Percentiles rank a stretch among this genome's conserved stretches.
These are phyloP conservation scores for Arabis hirsuta DNA, from an alignment of 345 rosid genomes.

Conservation along the genomic window DNA sequence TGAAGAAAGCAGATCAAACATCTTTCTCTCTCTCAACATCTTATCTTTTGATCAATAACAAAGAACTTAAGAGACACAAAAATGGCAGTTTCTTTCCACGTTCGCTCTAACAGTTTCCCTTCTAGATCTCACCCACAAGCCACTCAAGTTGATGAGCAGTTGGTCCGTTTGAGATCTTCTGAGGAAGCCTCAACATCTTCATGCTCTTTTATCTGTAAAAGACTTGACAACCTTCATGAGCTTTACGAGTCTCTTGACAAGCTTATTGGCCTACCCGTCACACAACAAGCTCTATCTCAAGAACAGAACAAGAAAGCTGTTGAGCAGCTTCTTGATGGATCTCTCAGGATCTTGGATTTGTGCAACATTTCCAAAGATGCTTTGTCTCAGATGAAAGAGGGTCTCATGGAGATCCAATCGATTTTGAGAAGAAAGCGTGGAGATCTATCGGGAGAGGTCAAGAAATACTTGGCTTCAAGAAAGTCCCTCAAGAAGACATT, in stretches of 20 bases:
- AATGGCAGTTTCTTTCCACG: conserved; percentile 31
- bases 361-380: conserved; percentile 46
- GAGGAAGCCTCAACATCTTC: conserved; percentile 44
- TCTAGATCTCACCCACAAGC: conserved; percentile 40
- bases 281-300: conserved; percentile 42
- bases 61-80: not conserved
- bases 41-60: not conserved
- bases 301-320: conserved; percentile 30
- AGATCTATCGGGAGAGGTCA: conserved; percentile 19
- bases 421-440: conserved; percentile 30
- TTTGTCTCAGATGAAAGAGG: conserved; percentile 44
- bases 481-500: conserved; percentile 34
- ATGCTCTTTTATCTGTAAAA: conserved; percentile 32
- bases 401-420: conserved; percentile 39
- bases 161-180: conserved; percentile 41
- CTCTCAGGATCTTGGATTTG: conserved; percentile 44
- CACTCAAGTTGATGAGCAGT: conserved; percentile 40
- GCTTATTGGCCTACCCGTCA: conserved; percentile 35
- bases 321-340: conserved; percentile 46
- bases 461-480: conserved; percentile 30
- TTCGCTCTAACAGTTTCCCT: conserved; percentile 45
- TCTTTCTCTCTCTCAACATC: conserved; percentile 7
- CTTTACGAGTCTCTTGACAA: conserved; percentile 42
- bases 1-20: conserved; percentile 21
- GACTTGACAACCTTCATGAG: conserved; percentile 38